Evolutionary conservation across 1,284 basidiomycete species (phyloP).

Genomic region (Sporisorium graminicola): DNA sequence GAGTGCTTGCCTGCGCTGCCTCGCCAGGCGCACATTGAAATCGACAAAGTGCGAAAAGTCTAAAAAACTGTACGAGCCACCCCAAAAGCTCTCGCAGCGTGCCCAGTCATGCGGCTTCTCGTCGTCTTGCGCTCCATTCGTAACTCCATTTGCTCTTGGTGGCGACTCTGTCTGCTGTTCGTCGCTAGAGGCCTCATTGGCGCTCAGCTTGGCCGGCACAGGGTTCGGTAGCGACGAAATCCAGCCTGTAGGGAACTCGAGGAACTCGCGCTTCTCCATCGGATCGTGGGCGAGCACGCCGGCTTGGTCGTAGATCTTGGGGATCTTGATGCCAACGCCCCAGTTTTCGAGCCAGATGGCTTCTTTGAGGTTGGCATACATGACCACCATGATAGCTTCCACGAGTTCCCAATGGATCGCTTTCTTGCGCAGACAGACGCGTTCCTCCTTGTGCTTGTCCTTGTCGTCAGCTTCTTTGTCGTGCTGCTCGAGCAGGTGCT

Average conservation of each 20-base stretch:
- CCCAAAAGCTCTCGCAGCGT: slow-evolving; percentile 55
- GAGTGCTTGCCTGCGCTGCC: slow-evolving; percentile 21
- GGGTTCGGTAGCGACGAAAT: slow-evolving; percentile 28
- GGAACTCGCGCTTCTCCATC: slow-evolving; percentile 42
- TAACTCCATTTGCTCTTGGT: neutral
- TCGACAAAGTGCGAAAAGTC: slow-evolving; percentile 52
- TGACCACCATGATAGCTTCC: slow-evolving; percentile 59
- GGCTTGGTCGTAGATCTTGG: slow-evolving; percentile 32
- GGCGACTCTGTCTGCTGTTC: neutral
- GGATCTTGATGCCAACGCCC: slow-evolving; percentile 53
- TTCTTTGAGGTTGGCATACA: slow-evolving; percentile 55
- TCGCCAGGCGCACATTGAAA: slow-evolving; percentile 40
- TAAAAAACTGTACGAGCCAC: slow-evolving; percentile 48
- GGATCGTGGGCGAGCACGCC: slow-evolving; percentile 28
- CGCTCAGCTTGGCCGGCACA: slow-evolving; percentile 7
- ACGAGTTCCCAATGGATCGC: slow-evolving; percentile 53
- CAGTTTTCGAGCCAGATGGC: slow-evolving; percentile 53
- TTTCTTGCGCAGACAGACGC: slow-evolving; percentile 35
- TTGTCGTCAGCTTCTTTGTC: neutral
- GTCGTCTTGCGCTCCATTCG: neutral
- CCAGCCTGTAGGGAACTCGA: slow-evolving; percentile 42
- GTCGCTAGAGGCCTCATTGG: neutral
- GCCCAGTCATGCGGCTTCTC: slow-evolving; percentile 59
- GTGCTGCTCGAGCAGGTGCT: slow-evolving; percentile 16
- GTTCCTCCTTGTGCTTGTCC: neutral